Evolutionary conservation across 129 eudicot species (phyloP), one percentile per base, ranked within the genome.

Genomic region (Glebionis coronaria): DNA sequence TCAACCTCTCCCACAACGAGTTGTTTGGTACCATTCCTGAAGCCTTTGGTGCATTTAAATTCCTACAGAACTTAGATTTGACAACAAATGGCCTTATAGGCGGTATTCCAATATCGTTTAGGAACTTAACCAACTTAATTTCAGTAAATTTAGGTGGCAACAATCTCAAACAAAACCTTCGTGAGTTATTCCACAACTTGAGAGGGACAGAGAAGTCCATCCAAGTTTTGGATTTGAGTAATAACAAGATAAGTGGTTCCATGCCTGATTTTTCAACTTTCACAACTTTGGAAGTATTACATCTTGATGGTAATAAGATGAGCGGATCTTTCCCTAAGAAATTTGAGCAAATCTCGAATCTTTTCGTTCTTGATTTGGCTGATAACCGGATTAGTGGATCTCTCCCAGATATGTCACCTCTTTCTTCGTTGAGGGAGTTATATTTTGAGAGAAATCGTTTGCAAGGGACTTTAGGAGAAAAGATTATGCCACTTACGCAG

Each of bases 61-160:
- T 52, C 52, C 83, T 82, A 13, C 14, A 9, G 61, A 47, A 31
- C 51, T 77, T 80, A 12, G 21, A 20, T 69, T 70, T 83, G 16
- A 1, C 67, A 47, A 2, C 2, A 1, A 67, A 58, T 62, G 6
- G 14, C 12, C 69, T 72, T 25, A 49, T 47, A 35, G 65, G 14
- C 49, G 65, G 42, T 35, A 35, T 35, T 6, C 42, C 42, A 35
- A 35, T 2, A 35, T 35, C 42, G 8, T 35, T 35, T 58, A 73
- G 73, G 38, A 73, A 78, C 51, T 31, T 78, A 15, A 60, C 71
- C 29, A 49, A 27, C 31, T 76, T 81, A 46, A 29, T 58, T 3
- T 21, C 56, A 13, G 16, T 69, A 25, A 14, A 61, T 2, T 19
- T 76, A 15, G 46, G 5, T 38, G 45, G 13, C 3, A 76, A 76